phyloP scores from a whole-genome alignment of 495 filamentous ascomycete genomes.

The Lepraria neglecta region DNA sequence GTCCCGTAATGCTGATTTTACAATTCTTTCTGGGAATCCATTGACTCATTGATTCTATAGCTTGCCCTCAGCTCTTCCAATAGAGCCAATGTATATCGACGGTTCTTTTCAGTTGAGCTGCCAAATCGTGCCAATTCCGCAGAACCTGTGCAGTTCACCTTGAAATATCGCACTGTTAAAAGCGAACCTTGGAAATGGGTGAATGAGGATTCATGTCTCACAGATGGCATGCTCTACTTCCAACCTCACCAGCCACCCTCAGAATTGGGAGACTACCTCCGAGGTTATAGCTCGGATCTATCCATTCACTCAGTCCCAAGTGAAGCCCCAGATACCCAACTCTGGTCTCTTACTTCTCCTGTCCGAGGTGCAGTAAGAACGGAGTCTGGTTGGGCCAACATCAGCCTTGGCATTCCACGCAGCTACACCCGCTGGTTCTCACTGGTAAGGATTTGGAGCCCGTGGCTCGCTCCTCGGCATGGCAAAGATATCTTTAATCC shows the following conservation, averaged over 20 bases:
- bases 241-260: slow-evolving; percentile 32
- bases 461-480: slow-evolving; percentile 87
- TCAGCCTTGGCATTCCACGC: slow-evolving; percentile 60
- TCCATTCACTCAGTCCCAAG: slow-evolving; percentile 50
- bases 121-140: slow-evolving; percentile 27
- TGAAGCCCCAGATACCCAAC: slow-evolving; percentile 60
- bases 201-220: slow-evolving; percentile 52
- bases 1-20: slow-evolving; percentile 34
- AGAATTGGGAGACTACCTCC: slow-evolving; percentile 55
- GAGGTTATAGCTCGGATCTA: slow-evolving; percentile 51
- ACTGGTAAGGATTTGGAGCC: slow-evolving; percentile 66
- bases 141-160: slow-evolving; percentile 58
- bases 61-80: slow-evolving; percentile 32
- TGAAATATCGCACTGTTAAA: slow-evolving; percentile 58
- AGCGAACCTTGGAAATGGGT: slow-evolving; percentile 68
- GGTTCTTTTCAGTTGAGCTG: slow-evolving; percentile 38
- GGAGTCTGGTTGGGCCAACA: slow-evolving; percentile 47
- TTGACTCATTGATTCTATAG: slow-evolving; percentile 35
- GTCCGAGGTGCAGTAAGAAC: slow-evolving; percentile 50
- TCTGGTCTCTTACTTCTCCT: slow-evolving; percentile 62
- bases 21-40: slow-evolving; percentile 31
- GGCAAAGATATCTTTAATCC: slow-evolving; percentile 58
- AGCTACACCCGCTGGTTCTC: slow-evolving; percentile 61
- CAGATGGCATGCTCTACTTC: slow-evolving; percentile 59
- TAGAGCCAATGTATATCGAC: slow-evolving; percentile 25